Evolutionary conservation across 768 basidiomycete species (phyloP), one percentile per base, ranked within the genome.

Genomic region (Dentipellis fragilis): DNA sequence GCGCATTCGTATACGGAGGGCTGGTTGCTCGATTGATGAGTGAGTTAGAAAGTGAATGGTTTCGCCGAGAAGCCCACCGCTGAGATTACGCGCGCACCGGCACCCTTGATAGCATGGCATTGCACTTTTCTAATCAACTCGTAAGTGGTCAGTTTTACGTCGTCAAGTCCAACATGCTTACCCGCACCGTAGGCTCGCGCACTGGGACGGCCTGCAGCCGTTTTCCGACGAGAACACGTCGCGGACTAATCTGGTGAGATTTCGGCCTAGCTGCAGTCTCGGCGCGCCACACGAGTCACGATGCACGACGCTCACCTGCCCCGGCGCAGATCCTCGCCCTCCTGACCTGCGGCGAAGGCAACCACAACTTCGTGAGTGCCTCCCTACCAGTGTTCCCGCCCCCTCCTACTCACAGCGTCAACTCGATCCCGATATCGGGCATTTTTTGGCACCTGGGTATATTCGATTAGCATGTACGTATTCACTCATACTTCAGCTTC

Each of bases 161-260:
- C 46, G 17, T 55, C 40, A n/a, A 46, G 29, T 6, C 22, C 11
- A n/a, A 6, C 54, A 49, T 51, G 17, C 1, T 37, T 40, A 36
- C 16, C 36, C 12, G 40, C 54, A 40, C 17, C 19, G 4, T 7
- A 85, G 84, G 1, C 67, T 92, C 6, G 87, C 89, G 3, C 89
- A 92, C 58, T 89, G 84, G 84, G 78, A 87, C 14, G 89, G 89
- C 9, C 63, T 89, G 17, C 88, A 90, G 60, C 86, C 84, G 0
- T 90, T 88, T 64, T 83, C 86, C 2, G 85, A 88, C 60, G 89
- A 90, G 61, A 79, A 90, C 61, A 85, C 85, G 3, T 89, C 89
- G 1, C 70, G 81, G 62, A 84, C 87, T 11, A 89, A 83, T 64
- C 64, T 87, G 34, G 87, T 89, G 35, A n/a, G n/a, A 48, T 14